Evolutionary conservation across 495 filamentous ascomycete species (phyloP).

Genomic region (Podospora pseudocomata): DNA sequence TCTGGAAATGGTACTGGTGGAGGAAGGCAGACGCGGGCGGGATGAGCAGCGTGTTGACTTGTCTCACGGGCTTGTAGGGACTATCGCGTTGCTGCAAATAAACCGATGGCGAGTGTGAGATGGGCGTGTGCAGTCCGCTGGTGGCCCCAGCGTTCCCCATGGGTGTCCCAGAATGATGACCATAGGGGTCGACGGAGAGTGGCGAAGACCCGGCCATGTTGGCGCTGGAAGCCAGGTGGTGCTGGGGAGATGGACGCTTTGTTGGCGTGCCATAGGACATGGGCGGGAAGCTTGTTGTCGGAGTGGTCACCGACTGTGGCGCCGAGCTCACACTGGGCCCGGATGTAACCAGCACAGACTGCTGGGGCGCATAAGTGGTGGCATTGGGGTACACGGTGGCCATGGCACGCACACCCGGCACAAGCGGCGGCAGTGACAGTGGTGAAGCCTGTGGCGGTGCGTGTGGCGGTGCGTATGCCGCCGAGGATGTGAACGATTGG

Average conservation of each 20-base stretch:
- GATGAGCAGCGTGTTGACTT: constrained; percentile 82
- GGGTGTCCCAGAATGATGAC: constrained; percentile 30
- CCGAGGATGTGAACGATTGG: constrained; percentile 9
- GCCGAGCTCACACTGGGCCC: constrained; percentile 23
- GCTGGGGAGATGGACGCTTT: constrained; percentile 38
- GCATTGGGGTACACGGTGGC: constrained; percentile 43
- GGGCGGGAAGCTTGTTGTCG: constrained; percentile 26
- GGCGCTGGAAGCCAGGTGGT: constrained; percentile 30
- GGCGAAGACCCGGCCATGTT: constrained; percentile 46
- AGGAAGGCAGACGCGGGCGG: constrained; percentile 80
- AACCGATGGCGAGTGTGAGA: constrained; percentile 54
- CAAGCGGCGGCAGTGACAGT: constrained; percentile 45
- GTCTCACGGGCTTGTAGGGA: constrained; percentile 86
- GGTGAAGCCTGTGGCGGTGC: constrained; percentile 32
- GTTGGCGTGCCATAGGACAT: constrained; percentile 41
- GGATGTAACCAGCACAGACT: constrained; percentile 31
- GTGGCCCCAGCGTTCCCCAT: constrained; percentile 19
- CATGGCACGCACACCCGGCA: constrained; percentile 46
- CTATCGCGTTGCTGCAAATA: constrained; percentile 66
- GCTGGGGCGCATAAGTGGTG: constrained; percentile 32
- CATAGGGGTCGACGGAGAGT: constrained; percentile 43
- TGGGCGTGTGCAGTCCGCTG: constrained; percentile 50
- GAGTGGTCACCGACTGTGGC: constrained; percentile 16
- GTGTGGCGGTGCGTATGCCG: constrained; percentile 30
- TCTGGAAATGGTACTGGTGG: constrained; percentile 63